A percentile compares a stretch with the other conserved stretches of the same genome.
Conservation (phyloP, 2,329 filamentous ascomycete species). For the Alternaria solani region DNA sequence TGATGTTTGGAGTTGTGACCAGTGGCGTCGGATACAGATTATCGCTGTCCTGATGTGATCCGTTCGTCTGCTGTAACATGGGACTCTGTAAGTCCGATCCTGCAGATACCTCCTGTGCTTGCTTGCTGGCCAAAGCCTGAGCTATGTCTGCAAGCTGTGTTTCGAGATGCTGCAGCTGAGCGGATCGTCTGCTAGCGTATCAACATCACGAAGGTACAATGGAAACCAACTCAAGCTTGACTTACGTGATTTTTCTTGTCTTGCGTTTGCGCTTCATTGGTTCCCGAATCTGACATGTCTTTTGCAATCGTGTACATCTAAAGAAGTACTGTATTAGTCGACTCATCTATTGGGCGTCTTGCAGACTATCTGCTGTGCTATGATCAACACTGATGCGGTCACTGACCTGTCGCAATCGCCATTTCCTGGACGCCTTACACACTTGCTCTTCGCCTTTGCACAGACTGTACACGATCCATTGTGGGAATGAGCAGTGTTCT, state of each 20-base stretch:
- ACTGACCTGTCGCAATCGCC: neutral
- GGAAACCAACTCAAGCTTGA: neutral
- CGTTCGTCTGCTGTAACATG: too few species aligned
- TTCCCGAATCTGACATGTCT: neutral
- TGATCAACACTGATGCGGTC: too few species aligned
- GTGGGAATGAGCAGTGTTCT: neutral
- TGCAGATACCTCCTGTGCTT: neutral
- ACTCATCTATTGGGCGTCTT: too few species aligned
- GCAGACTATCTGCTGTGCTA: too few species aligned
- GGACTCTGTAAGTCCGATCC: too few species aligned
- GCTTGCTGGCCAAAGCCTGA: neutral
- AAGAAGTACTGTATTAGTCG: neutral
- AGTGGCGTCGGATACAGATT: too few species aligned
- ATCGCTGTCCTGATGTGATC: too few species aligned
- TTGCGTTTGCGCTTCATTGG: neutral
- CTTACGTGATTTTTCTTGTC: neutral
- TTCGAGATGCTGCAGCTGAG: neutral
- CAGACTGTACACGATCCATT: neutral
- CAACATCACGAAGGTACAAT: neutral
- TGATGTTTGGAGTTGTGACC: too few species aligned
- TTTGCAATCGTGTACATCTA: neutral
- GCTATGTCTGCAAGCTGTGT: neutral
- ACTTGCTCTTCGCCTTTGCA: neutral
- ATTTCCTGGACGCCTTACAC: neutral
- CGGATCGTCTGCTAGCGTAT: neutral